Evolutionary conservation across 306 rosid species (phyloP), one percentile per base, ranked within the genome.

Genomic region (Quillaja saponaria): DNA sequence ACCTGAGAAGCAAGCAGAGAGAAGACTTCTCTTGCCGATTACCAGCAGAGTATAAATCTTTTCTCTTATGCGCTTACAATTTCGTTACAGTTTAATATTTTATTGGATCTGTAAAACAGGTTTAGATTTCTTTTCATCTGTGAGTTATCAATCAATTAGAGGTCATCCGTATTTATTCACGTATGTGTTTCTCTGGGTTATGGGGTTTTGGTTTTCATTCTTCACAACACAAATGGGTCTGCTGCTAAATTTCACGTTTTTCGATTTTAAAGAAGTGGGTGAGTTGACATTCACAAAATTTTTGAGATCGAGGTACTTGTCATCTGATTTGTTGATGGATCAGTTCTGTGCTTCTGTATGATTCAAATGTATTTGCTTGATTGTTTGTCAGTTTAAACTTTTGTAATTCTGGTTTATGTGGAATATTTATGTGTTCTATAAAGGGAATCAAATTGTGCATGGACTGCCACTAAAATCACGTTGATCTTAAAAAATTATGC

Each of bases 381-480:
- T 12, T 42, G 48, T 1, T 3, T 12, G 5, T 42, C 13, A 25
- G 31, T 41, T 41, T 41, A 41, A 1, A 41, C 2, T 2, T 41
- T 2, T 45, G 2, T 14, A n/a, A n/a, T n/a, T n/a, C n/a, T n/a
- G n/a, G n/a, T n/a, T n/a, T n/a, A n/a, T n/a, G n/a, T n/a, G n/a
- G n/a, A n/a, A n/a, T n/a, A n/a, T 45, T 15, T 45, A n/a, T n/a
- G 20, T 45, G 48, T 25, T 25, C 31, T 25, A 25, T 25, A 8
- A 17, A 48, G 53, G 19, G 12, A 18, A 19, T 48, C 53, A 8
- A 17, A 48, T 48, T 54, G 49, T 39, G 69, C 15, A 65, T 60
- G 69, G 48, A 65, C 11, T 55, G 63, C 37, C 54, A 41, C 37
- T 59, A 58, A 64, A 70, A 70, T 76, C 73, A 53, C 38, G 21